Evolutionary conservation across 2,329 filamentous ascomycete genomes (phyloP).

Genomic region (Talaromyces piceae): DNA sequence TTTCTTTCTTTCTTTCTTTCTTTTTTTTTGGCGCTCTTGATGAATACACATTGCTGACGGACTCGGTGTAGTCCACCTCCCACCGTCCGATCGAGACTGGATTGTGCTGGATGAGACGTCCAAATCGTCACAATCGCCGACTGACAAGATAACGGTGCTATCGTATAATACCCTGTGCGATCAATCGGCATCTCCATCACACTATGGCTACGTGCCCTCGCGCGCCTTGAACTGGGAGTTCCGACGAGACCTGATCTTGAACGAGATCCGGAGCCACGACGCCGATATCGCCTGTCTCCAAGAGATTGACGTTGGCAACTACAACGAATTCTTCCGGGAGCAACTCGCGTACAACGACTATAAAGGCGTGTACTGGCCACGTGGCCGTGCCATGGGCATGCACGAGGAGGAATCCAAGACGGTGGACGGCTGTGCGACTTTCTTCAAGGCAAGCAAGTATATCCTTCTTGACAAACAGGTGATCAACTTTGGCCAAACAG

Average conservation of each 20-base stretch:
- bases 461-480: conserved; percentile 89
- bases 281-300: conserved; percentile 90
- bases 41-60: conserved; percentile 7
- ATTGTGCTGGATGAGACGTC: conserved; percentile 60
- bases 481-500: conserved; percentile 83
- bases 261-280: conserved; percentile 69
- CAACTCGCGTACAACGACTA: conserved; percentile 80
- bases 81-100: conserved; percentile 68
- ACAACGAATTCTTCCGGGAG: conserved; percentile 85
- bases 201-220: conserved; percentile 86
- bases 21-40: no score
- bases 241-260: conserved; percentile 71
- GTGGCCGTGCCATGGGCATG: conserved; percentile 86
- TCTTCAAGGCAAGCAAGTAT: conserved; percentile 93
- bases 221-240: conserved; percentile 80
- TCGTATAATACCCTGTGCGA: conserved; percentile 97
- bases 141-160: conserved; percentile 70
- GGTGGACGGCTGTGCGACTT: conserved; percentile 96
- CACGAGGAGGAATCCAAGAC: conserved; percentile 74
- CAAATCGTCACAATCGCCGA: conserved; percentile 41
- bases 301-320: conserved; percentile 86
- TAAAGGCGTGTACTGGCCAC: conserved; percentile 89
- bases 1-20: conserved; percentile 14
- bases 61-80: conserved; percentile 56
- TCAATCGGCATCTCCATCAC: conserved; percentile 74